These are phyloP conservation scores for Euphorbia celastroides DNA, from an alignment of 441 rosid genomes.

Conservation along the genomic window DNA sequence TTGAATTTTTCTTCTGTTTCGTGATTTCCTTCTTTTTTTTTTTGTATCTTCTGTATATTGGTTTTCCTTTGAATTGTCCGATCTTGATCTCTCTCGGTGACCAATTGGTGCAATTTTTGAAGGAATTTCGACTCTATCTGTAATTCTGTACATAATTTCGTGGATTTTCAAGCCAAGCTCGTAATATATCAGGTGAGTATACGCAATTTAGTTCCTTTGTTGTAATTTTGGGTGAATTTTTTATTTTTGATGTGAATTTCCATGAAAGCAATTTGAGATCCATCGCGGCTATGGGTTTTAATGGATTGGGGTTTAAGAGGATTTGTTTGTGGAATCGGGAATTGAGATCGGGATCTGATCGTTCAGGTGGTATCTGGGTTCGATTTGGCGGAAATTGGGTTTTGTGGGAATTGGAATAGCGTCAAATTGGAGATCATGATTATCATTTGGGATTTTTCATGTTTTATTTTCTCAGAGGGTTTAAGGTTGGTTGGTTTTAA, in stretches of 20 bases:
- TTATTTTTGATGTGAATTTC: neutral
- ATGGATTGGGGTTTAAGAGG: constrained; percentile 4
- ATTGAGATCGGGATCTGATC: constrained; percentile 21
- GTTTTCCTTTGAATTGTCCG: constrained; percentile 5
- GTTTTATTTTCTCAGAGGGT: neutral
- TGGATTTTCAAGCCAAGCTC: constrained; percentile 26
- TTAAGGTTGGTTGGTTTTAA: constrained; percentile 3
- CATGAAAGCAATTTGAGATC: constrained; percentile 14
- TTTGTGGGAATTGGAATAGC: constrained; percentile 2
- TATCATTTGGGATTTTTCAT: neutral
- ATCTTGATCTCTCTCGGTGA: constrained; percentile 2
- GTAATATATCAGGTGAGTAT: constrained; percentile 23
- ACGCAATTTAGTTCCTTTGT: constrained; percentile 1
- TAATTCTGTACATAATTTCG: constrained; percentile 23
- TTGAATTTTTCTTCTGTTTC: constrained; percentile 12
- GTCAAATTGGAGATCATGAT: constrained; percentile 3
- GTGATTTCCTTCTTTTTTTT: constrained; percentile 3
- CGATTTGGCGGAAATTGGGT: neutral
- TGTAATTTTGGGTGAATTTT: neutral
- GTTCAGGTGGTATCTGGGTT: neutral
- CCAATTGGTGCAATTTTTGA: neutral
- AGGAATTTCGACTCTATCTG: constrained; percentile 4
- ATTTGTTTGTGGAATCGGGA: constrained; percentile 2
- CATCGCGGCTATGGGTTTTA: neutral
- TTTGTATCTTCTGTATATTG: neutral